A percentile compares a stretch with the other conserved stretches of the same genome.
Evolutionary conservation across 768 basidiomycete species (phyloP).

Genomic region (Mycena chlorophos): DNA sequence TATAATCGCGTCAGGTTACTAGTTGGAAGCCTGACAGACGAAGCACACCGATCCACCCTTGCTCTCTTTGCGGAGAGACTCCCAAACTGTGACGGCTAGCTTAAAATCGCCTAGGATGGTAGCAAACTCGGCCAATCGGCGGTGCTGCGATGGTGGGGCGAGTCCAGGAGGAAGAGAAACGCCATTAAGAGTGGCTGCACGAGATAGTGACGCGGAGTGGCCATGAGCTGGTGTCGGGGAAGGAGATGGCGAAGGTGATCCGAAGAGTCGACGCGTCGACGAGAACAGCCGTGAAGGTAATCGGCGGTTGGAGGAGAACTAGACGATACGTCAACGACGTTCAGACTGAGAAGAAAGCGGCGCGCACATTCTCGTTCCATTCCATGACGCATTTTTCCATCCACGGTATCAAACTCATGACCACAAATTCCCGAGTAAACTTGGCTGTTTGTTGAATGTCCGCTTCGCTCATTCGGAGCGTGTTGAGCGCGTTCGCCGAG

Average conservation of each 20-base stretch:
- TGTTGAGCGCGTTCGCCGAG: constrained; percentile 32
- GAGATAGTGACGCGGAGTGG: constrained; percentile 42
- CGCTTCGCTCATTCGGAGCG: constrained; percentile 58
- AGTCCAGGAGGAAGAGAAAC: constrained; percentile 24
- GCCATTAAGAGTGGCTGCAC: constrained; percentile 37
- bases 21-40: constrained; percentile 2
- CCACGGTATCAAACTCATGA: constrained; percentile 90
- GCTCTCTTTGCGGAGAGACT: constrained; percentile 79
- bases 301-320: constrained; percentile 74
- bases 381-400: constrained; percentile 94
- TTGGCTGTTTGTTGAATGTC: constrained; percentile 76
- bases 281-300: constrained; percentile 85
- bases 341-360: background rate
- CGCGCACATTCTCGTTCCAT: constrained; percentile 83
- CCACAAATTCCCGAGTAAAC: constrained; percentile 85
- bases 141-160: constrained; percentile 62
- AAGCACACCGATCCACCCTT: constrained; percentile 76
- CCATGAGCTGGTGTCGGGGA: constrained; percentile 45
- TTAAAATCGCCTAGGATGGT: constrained; percentile 91
- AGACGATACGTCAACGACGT: constrained; percentile 11
- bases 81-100: constrained; percentile 82
- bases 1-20: constrained; percentile 28
- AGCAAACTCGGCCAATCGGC: constrained; percentile 93
- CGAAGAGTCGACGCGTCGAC: constrained; percentile 82
- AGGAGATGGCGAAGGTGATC: constrained; percentile 54